Evolutionary conservation across 2,329 filamentous ascomycete genomes (phyloP).

Genomic region (Penicillium sclerotigenum): DNA sequence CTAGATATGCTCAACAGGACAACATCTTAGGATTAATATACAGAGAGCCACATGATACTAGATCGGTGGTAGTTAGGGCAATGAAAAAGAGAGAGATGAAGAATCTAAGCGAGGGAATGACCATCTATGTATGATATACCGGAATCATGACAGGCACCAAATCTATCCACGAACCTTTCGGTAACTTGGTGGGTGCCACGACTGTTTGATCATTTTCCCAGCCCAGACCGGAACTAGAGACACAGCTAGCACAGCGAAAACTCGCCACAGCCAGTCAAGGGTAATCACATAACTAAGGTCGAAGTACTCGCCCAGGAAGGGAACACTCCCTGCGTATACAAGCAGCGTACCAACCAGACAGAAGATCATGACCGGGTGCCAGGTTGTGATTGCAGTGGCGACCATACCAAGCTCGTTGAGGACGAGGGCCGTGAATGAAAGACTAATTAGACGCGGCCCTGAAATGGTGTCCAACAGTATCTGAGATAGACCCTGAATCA

Average conservation of each 20-base stretch:
- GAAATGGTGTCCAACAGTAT: constrained; percentile 73
- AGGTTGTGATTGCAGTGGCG: constrained; percentile 91
- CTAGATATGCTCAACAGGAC: not conserved
- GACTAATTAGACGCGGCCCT: constrained; percentile 71
- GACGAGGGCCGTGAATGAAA: constrained; percentile 87
- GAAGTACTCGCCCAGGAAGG: constrained; percentile 86
- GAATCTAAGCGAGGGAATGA: not conserved
- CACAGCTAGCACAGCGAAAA: constrained; percentile 73
- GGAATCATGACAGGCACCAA: not conserved
- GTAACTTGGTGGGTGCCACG: constrained; percentile 88
- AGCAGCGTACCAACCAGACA: constrained; percentile 77
- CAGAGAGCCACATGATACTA: not conserved
- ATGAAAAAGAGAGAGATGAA: not conserved
- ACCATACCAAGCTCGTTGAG: constrained; percentile 98
- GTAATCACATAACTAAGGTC: constrained; percentile 76
- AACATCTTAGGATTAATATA: not conserved
- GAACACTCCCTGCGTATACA: constrained; percentile 76
- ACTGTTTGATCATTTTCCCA: constrained; percentile 78
- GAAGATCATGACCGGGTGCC: constrained; percentile 90
- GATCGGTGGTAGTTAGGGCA: not conserved
- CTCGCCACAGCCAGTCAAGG: constrained; percentile 83
- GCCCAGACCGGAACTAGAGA: constrained; percentile 83
- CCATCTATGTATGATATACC: not conserved
- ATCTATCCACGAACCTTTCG: constrained; percentile 68
- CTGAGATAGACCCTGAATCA: constrained; percentile 94